A percentile compares a stretch with the other conserved stretches of the same genome.
phyloP scores from a whole-genome alignment of 805 yeast genomes.

The Pichia gijzeniarum region DNA sequence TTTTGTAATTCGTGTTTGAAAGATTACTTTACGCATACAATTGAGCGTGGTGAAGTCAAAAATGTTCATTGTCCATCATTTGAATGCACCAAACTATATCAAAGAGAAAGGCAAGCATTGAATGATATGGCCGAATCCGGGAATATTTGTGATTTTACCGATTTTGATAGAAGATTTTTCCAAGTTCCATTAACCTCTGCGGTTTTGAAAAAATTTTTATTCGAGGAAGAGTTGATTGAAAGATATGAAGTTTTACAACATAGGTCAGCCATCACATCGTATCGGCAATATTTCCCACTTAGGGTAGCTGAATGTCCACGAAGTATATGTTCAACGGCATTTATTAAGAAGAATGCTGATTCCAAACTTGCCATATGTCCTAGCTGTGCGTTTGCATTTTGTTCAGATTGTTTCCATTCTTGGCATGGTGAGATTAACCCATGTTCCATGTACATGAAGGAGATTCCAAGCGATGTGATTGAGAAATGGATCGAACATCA shows the following conservation, averaged over 20 bases:
- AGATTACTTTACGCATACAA: constrained; percentile 36
- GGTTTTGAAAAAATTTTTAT: constrained; percentile 30
- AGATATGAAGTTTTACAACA: constrained; percentile 36
- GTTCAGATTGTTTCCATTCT: constrained; percentile 49
- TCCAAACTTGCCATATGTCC: constrained; percentile 45
- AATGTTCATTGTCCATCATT: constrained; percentile 55
- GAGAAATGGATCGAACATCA: constrained; percentile 31
- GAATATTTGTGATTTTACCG: constrained; percentile 20
- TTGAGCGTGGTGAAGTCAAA: constrained; percentile 42
- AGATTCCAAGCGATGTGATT: constrained; percentile 34
- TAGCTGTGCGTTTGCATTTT: constrained; percentile 46
- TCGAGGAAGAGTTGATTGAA: constrained; percentile 18
- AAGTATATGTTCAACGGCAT: constrained; percentile 36
- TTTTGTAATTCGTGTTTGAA: constrained; percentile 43
- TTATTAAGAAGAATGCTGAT: constrained; percentile 40
- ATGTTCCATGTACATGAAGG: constrained; percentile 35
- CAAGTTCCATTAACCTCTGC: constrained; percentile 34
- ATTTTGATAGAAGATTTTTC: constrained; percentile 35
- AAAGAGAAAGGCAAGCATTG: constrained; percentile 18
- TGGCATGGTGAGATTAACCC: constrained; percentile 52
- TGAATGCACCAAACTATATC: constrained; percentile 31
- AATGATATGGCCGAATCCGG: constrained; percentile 8
- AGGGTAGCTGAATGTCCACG: constrained; percentile 49
- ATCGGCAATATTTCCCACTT: constrained; percentile 39
- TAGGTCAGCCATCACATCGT: constrained; percentile 36